Percentiles rank a stretch among this genome's conserved stretches.
Evolutionary conservation across 768 basidiomycete species (phyloP).

Genomic region (Amanita pallidorosea): DNA sequence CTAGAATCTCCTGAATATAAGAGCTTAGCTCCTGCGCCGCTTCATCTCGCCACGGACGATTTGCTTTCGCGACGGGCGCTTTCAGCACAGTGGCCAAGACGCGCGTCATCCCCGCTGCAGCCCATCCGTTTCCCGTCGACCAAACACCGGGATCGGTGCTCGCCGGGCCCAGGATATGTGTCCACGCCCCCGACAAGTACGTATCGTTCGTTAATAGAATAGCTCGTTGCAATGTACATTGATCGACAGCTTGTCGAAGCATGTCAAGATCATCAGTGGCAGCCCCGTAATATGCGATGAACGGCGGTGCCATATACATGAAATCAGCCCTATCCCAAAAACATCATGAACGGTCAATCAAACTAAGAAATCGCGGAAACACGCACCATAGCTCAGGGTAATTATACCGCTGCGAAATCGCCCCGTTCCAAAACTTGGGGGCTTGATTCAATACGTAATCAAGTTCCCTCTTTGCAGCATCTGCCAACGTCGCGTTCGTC

Average conservation of each 20-base stretch:
- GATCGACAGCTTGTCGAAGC: constrained; percentile 25
- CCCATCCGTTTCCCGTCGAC: constrained; percentile 62
- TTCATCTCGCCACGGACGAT: constrained; percentile 11
- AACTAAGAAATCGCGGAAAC: no score
- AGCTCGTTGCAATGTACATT: constrained; percentile 27
- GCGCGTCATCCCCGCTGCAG: constrained; percentile 56
- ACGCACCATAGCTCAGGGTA: constrained; percentile 32
- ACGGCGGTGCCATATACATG: constrained; percentile 41
- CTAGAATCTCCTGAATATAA: constrained; percentile 25
- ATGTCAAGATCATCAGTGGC: constrained; percentile 23
- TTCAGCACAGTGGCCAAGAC: constrained; percentile 39
- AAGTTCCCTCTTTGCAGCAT: constrained; percentile 21
- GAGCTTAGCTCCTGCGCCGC: constrained; percentile 18
- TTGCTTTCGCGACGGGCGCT: constrained; percentile 19
- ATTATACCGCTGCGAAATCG: constrained; percentile 32
- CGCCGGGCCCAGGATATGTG: constrained; percentile 32
- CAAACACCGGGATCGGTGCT: constrained; percentile 29
- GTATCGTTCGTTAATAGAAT: constrained; percentile 22
- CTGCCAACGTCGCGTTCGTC: constrained; percentile 18
- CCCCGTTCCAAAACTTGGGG: constrained; percentile 30
- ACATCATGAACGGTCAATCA: not conserved
- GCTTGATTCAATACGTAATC: constrained; percentile 23
- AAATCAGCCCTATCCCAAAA: constrained; percentile 32
- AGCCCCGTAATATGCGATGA: constrained; percentile 36
- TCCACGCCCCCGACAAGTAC: constrained; percentile 21